Evolutionary conservation across 2,329 filamentous ascomycete species (phyloP).

Genomic region (Lomentospora prolificans): DNA sequence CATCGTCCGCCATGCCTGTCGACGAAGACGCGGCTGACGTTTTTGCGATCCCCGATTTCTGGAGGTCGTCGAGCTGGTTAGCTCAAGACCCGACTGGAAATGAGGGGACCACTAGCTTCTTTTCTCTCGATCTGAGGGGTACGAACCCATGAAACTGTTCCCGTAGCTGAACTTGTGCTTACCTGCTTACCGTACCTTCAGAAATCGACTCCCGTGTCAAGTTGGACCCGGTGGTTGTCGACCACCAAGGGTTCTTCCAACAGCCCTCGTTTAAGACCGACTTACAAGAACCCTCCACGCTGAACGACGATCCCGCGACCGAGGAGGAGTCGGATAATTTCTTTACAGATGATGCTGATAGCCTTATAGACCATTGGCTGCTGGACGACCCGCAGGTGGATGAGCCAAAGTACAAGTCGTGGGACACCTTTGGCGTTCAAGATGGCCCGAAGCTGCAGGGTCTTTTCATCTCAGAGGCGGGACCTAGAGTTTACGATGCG

Average conservation of each 20-base stretch:
- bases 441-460: slow-evolving; percentile 32
- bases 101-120: slow-evolving; percentile 26
- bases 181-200: not conserved
- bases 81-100: slow-evolving; percentile 17
- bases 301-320: not conserved
- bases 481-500: slow-evolving; percentile 56
- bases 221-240: slow-evolving; percentile 2
- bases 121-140: slow-evolving; percentile 29
- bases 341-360: slow-evolving; percentile 13
- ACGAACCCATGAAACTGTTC: not conserved
- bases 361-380: slow-evolving; percentile 37
- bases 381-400: slow-evolving; percentile 22
- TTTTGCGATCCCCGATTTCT: slow-evolving; percentile 55
- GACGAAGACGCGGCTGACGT: slow-evolving; percentile 40
- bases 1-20: slow-evolving; percentile 17
- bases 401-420: slow-evolving; percentile 46
- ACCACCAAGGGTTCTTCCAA: slow-evolving; percentile 31
- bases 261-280: slow-evolving; percentile 18
- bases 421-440: slow-evolving; percentile 53
- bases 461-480: slow-evolving; percentile 59
- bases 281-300: not conserved
- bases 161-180: not conserved
- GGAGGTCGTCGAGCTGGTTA: slow-evolving; percentile 43
- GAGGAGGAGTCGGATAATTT: slow-evolving; percentile 10
- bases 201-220: slow-evolving; percentile 4